Evolutionary conservation across 2,329 filamentous ascomycete genomes (phyloP).

Genomic region (Alternaria novae-zelandiae): DNA sequence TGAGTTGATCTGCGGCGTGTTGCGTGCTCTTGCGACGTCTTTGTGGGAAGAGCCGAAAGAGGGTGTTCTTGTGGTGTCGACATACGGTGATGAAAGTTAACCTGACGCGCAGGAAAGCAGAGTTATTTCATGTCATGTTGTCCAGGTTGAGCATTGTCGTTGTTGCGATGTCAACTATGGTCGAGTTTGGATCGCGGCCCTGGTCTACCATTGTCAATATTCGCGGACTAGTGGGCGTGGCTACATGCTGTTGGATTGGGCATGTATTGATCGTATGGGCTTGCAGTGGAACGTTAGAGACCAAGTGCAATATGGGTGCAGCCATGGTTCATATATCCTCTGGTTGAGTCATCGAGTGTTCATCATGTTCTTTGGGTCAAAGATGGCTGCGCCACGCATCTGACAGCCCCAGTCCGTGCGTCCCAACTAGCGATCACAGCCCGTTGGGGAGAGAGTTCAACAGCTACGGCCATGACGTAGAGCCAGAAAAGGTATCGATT

Average conservation of each 20-base stretch:
- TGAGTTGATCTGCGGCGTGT: not conserved
- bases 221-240: not conserved
- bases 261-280: not conserved
- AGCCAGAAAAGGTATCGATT: constrained; percentile 3
- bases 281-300: not conserved
- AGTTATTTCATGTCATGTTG: not conserved
- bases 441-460: not conserved
- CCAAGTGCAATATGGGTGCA: not conserved
- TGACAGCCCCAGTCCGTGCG: constrained; percentile 4
- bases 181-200: not conserved
- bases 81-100: not conserved
- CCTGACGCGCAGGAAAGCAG: not conserved
- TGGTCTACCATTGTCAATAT: not conserved
- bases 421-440: not conserved
- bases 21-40: not conserved
- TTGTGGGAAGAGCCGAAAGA: not conserved
- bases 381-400: not conserved
- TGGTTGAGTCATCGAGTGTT: constrained; percentile 2
- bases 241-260: not conserved
- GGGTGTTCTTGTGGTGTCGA: not conserved
- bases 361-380: not conserved
- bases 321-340: not conserved
- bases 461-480: not conserved
- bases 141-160: not conserved
- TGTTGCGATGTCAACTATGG: not conserved